Evolutionary conservation across 345 rosid species (phyloP).

Genomic region (Hibiscus trionum): DNA sequence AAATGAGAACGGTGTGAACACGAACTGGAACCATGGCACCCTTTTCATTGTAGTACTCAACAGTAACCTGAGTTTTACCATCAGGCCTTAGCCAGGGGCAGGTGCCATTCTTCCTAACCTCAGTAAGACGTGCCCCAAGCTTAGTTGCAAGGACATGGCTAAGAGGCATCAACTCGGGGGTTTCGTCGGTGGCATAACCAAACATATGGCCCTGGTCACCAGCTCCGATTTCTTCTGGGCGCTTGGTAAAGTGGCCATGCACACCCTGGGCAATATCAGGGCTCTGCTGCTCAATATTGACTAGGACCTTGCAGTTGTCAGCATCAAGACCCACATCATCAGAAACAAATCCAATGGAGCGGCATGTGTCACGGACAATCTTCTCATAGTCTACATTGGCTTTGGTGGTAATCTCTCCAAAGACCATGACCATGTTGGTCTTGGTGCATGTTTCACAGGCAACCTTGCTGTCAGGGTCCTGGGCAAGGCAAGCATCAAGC

Average conservation of each 20-base stretch:
- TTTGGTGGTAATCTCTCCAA: background rate
- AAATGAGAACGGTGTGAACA: slow-evolving; percentile 73
- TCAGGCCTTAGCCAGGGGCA: background rate
- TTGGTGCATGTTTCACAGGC: background rate
- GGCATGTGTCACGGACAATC: background rate
- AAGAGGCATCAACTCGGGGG: background rate
- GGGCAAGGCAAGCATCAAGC: background rate
- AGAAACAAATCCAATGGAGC: background rate
- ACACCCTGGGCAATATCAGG: background rate
- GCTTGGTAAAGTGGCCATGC: background rate
- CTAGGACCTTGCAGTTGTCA: background rate
- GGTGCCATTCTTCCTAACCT: background rate
- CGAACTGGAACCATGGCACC: slow-evolving; percentile 79
- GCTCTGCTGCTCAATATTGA: background rate
- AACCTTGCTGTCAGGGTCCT: background rate
- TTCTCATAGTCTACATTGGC: background rate
- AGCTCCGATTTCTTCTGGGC: background rate
- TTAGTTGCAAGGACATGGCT: background rate
- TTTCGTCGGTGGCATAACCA: background rate
- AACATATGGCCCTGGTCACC: background rate
- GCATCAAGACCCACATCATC: background rate
- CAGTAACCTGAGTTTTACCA: background rate
- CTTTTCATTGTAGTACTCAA: slow-evolving; percentile 6
- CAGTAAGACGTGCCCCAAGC: background rate
- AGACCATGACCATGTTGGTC: background rate